Percentiles rank a stretch among this genome's conserved stretches.
Evolutionary conservation across 2,329 filamentous ascomycete species (phyloP).

Genomic region (Akanthomyces uredinophilus): DNA sequence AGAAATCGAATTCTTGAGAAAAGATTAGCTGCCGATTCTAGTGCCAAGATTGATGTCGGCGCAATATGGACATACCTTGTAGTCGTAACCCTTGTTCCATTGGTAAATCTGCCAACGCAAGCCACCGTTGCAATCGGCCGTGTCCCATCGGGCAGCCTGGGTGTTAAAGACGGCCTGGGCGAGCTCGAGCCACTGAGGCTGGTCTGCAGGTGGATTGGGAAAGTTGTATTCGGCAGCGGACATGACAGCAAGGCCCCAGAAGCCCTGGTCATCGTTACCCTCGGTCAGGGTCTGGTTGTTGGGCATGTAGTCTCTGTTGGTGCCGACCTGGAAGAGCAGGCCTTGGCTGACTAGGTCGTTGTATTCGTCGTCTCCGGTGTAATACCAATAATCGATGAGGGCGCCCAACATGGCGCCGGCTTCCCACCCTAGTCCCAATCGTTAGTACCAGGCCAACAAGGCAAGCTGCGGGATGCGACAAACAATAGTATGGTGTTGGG

Average conservation of each 20-base stretch:
- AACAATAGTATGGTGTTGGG: constrained; percentile 51
- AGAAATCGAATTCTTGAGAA: constrained; percentile 51
- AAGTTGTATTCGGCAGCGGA: constrained; percentile 72
- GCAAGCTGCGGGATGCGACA: constrained; percentile 36
- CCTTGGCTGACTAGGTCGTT: constrained; percentile 55
- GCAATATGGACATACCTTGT: constrained; percentile 40
- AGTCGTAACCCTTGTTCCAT: constrained; percentile 76
- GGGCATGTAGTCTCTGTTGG: constrained; percentile 61
- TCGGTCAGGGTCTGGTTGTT: constrained; percentile 55
- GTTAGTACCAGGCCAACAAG: constrained; percentile 14
- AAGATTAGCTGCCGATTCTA: neutral
- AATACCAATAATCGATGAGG: constrained; percentile 66
- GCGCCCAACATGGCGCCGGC: constrained; percentile 66
- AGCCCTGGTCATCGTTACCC: constrained; percentile 74
- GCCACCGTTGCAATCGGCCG: constrained; percentile 63
- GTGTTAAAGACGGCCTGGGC: constrained; percentile 79
- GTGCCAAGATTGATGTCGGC: neutral
- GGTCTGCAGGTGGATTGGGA: constrained; percentile 56
- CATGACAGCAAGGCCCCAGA: constrained; percentile 82
- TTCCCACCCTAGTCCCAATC: constrained; percentile 54
- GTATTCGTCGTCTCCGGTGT: constrained; percentile 62
- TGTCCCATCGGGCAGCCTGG: constrained; percentile 70
- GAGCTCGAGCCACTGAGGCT: constrained; percentile 66
- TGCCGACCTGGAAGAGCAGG: constrained; percentile 55
- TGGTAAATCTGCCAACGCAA: constrained; percentile 80